phyloP scores from a whole-genome alignment of 306 rosid species.

The Dryas drummondii region DNA sequence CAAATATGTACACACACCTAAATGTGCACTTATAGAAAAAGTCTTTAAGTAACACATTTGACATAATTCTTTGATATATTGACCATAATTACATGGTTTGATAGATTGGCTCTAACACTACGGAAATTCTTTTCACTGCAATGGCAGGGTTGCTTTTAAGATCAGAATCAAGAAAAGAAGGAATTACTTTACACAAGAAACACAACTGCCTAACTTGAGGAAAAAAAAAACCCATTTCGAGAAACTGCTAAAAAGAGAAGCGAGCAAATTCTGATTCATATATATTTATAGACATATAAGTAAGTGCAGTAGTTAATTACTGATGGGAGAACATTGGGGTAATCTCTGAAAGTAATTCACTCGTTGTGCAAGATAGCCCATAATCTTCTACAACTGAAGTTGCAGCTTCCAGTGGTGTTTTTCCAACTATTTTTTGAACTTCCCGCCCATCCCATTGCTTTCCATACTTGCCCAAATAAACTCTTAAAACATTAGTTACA shows the following conservation, averaged over 20 bases:
- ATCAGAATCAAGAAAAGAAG: no score
- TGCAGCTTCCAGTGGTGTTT: slow-evolving; percentile 71
- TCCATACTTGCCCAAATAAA: slow-evolving; percentile 54
- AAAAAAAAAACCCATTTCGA: no score
- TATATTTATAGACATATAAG: background rate
- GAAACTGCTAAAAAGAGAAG: no score
- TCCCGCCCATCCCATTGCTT: slow-evolving; percentile 97
- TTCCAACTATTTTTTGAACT: slow-evolving; percentile 55
- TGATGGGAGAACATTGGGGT: slow-evolving; percentile 62
- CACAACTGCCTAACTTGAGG: no score
- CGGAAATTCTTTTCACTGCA: no score
- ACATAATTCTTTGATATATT: background rate
- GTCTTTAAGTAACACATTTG: background rate
- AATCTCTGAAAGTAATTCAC: slow-evolving; percentile 60
- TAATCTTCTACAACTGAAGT: slow-evolving; percentile 68
- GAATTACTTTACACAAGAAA: no score
- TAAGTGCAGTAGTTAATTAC: slow-evolving; percentile 41
- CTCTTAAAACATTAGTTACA: slow-evolving; percentile 55
- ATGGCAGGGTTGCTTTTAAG: no score
- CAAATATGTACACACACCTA: no score
- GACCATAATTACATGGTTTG: background rate
- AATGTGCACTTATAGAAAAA: background rate
- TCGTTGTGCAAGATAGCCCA: slow-evolving; percentile 67
- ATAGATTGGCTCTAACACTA: no score
- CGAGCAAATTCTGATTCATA: no score